These are phyloP conservation scores for Amniculicola lignicola DNA, from an alignment of 495 filamentous ascomycete species.

Conservation along the genomic window DNA sequence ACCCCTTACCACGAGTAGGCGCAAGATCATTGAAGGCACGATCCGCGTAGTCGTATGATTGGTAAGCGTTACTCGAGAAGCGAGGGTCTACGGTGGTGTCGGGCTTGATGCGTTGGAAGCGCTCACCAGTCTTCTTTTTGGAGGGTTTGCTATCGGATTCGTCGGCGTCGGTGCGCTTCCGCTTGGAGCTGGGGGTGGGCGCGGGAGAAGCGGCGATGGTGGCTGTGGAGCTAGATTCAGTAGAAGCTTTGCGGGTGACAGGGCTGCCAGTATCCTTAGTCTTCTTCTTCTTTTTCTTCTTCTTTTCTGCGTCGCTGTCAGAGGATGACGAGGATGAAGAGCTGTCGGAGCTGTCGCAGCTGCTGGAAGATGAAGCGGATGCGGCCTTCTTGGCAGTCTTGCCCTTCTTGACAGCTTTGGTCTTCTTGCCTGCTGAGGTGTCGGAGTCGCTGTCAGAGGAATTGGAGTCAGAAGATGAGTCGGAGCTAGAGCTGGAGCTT, in stretches of 20 bases:
- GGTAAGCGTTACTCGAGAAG: constrained; percentile 67
- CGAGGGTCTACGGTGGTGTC: constrained; percentile 59
- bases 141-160: neutral
- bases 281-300: constrained; percentile 4
- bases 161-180: constrained; percentile 24
- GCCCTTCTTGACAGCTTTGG: constrained; percentile 12
- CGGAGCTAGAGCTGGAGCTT: constrained; percentile 12
- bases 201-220: constrained; percentile 32
- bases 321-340: neutral
- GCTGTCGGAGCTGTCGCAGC: constrained; percentile 9
- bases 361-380: constrained; percentile 9
- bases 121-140: constrained; percentile 16
- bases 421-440: constrained; percentile 10
- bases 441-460: constrained; percentile 24
- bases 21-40: constrained; percentile 81
- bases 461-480: constrained; percentile 24
- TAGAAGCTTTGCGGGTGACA: constrained; percentile 17
- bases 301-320: neutral
- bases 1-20: constrained; percentile 90
- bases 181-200: constrained; percentile 17
- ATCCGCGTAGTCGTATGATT: constrained; percentile 82
- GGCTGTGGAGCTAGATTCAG: constrained; percentile 36
- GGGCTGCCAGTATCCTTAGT: neutral
- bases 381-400: constrained; percentile 10
- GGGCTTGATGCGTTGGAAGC: constrained; percentile 56